Evolutionary conservation across 192 early-diverging fungal species (phyloP).

Genomic region (Coemansia sp.): DNA sequence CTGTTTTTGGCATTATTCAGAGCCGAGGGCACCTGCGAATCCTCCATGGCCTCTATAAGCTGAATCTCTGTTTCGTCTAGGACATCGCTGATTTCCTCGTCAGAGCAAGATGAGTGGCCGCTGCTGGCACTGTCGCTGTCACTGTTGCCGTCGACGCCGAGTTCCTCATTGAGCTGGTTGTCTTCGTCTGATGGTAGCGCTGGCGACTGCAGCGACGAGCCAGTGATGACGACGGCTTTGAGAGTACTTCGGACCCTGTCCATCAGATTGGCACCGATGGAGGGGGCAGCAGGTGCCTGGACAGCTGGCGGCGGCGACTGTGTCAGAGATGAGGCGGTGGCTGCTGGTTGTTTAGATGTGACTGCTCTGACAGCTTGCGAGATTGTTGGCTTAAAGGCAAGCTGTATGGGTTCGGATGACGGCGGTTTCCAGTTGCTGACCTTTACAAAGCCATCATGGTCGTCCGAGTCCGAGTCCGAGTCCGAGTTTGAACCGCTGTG

Average conservation of each 20-base stretch:
- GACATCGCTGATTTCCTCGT: slow-evolving; percentile 50
- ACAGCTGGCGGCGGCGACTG: slow-evolving; percentile 2
- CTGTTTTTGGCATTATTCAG: slow-evolving; percentile 11
- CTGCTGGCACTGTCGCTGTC: slow-evolving; percentile 13
- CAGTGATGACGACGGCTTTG: slow-evolving; percentile 16
- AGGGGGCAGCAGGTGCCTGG: not conserved
- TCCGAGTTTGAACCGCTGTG: too few relatives aligned
- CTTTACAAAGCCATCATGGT: slow-evolving; percentile 52
- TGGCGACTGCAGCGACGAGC: too few relatives aligned
- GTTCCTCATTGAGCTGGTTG: too few relatives aligned
- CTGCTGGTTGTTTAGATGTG: not conserved
- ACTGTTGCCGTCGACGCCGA: slow-evolving; percentile 1
- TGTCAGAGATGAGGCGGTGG: not conserved
- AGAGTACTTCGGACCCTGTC: slow-evolving; percentile 25
- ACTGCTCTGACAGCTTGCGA: not conserved
- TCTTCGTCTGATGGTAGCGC: too few relatives aligned
- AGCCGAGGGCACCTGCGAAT: slow-evolving; percentile 27
- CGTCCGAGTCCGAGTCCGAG: slow-evolving; percentile 44
- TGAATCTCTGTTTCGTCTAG: slow-evolving; percentile 52
- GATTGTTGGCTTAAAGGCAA: slow-evolving; percentile 40
- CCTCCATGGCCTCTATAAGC: slow-evolving; percentile 55
- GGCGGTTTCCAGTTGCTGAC: slow-evolving; percentile 39
- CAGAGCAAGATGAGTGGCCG: slow-evolving; percentile 30
- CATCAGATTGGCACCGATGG: slow-evolving; percentile 22
- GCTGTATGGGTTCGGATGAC: slow-evolving; percentile 19